Evolutionary conservation across 768 basidiomycete species (phyloP).

Genomic region (Plicaturopsis crispa): DNA sequence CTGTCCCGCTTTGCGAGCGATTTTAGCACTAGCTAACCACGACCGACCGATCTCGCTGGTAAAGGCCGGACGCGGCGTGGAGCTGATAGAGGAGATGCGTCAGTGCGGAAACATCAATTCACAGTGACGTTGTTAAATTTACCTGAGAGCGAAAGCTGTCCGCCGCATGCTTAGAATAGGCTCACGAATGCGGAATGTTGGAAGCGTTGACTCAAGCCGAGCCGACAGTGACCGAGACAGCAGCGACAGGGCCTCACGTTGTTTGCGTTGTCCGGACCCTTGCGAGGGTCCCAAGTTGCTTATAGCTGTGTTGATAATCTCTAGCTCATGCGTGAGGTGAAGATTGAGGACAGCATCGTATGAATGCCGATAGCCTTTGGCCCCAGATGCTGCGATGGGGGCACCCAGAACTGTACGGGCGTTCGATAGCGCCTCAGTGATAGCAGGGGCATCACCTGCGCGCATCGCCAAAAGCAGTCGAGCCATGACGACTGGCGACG

Average conservation of each 20-base stretch:
- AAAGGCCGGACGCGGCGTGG: constrained; percentile 27
- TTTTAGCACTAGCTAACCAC: constrained; percentile 93
- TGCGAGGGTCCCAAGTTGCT: constrained; percentile 32
- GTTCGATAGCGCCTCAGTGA: constrained; percentile 43
- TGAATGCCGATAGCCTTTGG: constrained; percentile 73
- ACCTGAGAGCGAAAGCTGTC: constrained; percentile 74
- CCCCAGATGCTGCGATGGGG: constrained; percentile 75
- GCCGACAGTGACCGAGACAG: constrained; percentile 46
- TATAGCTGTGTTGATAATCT: constrained; percentile 48
- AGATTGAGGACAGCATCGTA: constrained; percentile 84
- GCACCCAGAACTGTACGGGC: constrained; percentile 72
- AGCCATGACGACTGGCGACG: constrained; percentile 67
- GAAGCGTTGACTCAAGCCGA: constrained; percentile 71
- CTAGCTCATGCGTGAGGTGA: constrained; percentile 82
- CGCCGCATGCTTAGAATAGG: constrained; percentile 85
- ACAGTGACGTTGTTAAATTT: constrained; percentile 14
- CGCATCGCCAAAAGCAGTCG: constrained; percentile 77
- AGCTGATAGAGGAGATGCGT: too few relatives aligned
- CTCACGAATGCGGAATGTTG: constrained; percentile 84
- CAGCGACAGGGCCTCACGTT: constrained; percentile 29
- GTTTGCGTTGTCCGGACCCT: constrained; percentile 21
- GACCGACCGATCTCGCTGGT: constrained; percentile 65
- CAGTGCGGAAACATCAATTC: constrained; percentile 6
- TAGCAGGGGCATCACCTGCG: constrained; percentile 34
- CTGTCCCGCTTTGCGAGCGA: constrained; percentile 91